These are phyloP conservation scores for Rhododendron vialii DNA, from an alignment of 148 eudicot genomes.

Conservation along the genomic window DNA sequence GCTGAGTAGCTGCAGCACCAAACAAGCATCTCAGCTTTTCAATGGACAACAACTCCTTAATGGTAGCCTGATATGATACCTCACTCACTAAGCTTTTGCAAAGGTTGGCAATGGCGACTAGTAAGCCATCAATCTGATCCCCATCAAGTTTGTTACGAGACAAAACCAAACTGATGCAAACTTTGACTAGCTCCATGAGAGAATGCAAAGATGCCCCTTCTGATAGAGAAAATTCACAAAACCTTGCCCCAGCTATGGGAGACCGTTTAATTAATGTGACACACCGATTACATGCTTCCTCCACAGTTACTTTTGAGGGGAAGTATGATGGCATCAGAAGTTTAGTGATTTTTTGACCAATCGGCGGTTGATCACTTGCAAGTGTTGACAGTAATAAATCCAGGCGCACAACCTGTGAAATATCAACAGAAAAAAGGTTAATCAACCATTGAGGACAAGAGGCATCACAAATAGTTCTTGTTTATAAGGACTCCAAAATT, in stretches of 20 bases:
- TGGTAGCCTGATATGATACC: constrained; percentile 28
- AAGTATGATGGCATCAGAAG: constrained; percentile 90
- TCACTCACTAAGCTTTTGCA: constrained; percentile 53
- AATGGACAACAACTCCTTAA: constrained; percentile 54
- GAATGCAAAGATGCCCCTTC: constrained; percentile 78
- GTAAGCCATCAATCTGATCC: constrained; percentile 56
- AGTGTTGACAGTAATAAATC: constrained; percentile 55
- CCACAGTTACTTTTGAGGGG: constrained; percentile 53
- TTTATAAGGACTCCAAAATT: background rate
- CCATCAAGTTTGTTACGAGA: constrained; percentile 31
- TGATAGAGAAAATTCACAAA: constrained; percentile 70
- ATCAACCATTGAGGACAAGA: constrained; percentile 1
- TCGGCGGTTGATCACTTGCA: constrained; percentile 72
- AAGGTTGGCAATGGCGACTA: constrained; percentile 59
- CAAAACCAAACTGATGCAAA: constrained; percentile 38
- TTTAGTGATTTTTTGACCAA: constrained; percentile 74
- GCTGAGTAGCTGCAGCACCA: constrained; percentile 41
- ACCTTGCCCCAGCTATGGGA: constrained; percentile 86
- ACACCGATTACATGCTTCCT: constrained; percentile 85
- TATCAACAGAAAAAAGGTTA: background rate
- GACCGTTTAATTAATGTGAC: constrained; percentile 77
- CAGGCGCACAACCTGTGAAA: constrained; percentile 58
- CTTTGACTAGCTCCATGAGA: constrained; percentile 57
- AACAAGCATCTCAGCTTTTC: constrained; percentile 59
- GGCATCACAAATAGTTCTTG: constrained; percentile 4